Evolutionary conservation across 768 basidiomycete species (phyloP), one percentile per base, ranked within the genome.

Genomic region (Pleurotus platypus): DNA sequence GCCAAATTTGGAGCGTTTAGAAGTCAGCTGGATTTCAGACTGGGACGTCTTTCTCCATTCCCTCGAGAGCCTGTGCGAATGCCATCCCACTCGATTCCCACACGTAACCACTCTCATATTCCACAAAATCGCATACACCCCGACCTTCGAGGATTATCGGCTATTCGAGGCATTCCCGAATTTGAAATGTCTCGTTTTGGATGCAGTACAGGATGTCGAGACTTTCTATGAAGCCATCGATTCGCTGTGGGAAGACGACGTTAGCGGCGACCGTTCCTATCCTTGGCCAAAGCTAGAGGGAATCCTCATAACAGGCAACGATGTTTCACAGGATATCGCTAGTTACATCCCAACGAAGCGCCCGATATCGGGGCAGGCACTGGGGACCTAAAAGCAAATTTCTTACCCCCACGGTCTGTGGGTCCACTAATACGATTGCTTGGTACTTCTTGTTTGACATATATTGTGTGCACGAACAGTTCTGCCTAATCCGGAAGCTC

Each of bases 1-100:
- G 39, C 51, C 51, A 9, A 54, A 54, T n/a, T 9, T 54, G 6
- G 51, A 54, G 39, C 22, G 37, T 15, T 22, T 54, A 20, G 51
- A 54, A 38, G 39, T 54, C 9, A 54, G 51, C 39, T 54, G 51
- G 51, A 54, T 54, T 15, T 54, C 51, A n/a, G 51, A 54, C 22
- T 54, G 51, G 51, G 37, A 42, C 2, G 6, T 26, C 35, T 54
- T 54, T 39, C 18, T 42, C 18, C 16, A 40, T 24, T 54, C 51
- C 9, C 51, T 54, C 4, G 51, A 54, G 24, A 54, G 38, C 9
- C 24, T 30, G 4, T 54, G 51, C 51, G 20, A 42, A 13, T 54
- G 51, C 22, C 51, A 54, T 20, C 39, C n/a, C 3, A 39, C 51
- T 22, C 39, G 42, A 22, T 54, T 54, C 39, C 51, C 51, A 37